Percentiles rank a stretch among this genome's conserved stretches.
These are phyloP conservation scores for Candolleomyces efflorescens DNA, from an alignment of 768 basidiomycete species.

Conservation along the genomic window DNA sequence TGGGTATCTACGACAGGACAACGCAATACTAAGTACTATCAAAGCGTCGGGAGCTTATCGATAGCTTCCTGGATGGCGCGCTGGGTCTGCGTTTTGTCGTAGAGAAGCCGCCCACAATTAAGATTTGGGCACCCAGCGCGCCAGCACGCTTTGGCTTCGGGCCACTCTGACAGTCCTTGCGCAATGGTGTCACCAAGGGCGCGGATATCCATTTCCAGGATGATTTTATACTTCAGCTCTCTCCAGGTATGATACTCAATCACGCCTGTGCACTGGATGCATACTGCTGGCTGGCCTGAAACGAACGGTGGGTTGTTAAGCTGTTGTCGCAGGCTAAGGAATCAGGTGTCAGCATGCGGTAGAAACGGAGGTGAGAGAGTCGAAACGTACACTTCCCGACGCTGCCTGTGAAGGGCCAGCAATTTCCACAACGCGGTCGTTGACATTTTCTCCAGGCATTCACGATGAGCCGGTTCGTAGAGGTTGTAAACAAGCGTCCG, in stretches of 20 bases:
- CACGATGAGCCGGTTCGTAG: conserved; percentile 39
- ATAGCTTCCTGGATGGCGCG: conserved; percentile 52
- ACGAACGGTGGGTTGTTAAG: conserved; percentile 60
- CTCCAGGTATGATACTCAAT: conserved; percentile 63
- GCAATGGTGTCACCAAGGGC: conserved; percentile 58
- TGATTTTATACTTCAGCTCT: conserved; percentile 55
- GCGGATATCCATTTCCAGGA: conserved; percentile 53
- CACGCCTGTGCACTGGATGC: conserved; percentile 43
- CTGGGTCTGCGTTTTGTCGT: conserved; percentile 51
- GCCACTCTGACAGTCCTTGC: conserved; percentile 48
- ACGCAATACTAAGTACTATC: neutral
- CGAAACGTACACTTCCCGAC: conserved; percentile 39
- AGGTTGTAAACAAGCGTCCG: conserved; percentile 53
- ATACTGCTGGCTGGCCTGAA: conserved; percentile 37
- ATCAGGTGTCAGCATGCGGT: neutral
- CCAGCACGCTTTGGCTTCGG: conserved; percentile 61
- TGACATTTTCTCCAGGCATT: conserved; percentile 43
- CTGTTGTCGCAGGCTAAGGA: conserved; percentile 36
- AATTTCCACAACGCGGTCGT: conserved; percentile 51
- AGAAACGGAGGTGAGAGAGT: neutral
- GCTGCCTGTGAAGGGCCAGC: conserved; percentile 47
- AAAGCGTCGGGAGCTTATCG: conserved; percentile 37
- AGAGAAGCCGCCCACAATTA: conserved; percentile 46
- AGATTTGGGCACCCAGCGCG: conserved; percentile 44
- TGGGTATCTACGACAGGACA: neutral